Percentiles rank a stretch among this genome's conserved stretches.
phyloP scores from a whole-genome alignment of 2,329 filamentous ascomycete species.

The Cytospora piceicola region DNA sequence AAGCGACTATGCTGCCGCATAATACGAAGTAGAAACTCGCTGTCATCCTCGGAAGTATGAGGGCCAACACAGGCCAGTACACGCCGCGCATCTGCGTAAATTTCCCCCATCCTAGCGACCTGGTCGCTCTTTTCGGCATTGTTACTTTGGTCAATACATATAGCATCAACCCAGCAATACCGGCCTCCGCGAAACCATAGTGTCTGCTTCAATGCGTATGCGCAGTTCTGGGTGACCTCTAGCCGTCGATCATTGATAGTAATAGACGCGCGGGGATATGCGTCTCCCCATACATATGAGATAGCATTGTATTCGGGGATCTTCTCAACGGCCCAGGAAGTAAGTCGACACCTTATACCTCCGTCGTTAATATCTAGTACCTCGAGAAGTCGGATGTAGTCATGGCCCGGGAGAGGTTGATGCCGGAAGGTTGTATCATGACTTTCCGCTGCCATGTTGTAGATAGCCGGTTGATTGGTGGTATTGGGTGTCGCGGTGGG shows the following conservation, averaged over 20 bases:
- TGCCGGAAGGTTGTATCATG: too few species aligned
- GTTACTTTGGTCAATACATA: constrained; percentile 20
- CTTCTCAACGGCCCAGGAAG: too few species aligned
- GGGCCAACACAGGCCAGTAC: constrained; percentile 20
- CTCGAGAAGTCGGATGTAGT: not conserved
- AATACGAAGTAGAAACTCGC: not conserved
- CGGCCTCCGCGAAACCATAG: not conserved
- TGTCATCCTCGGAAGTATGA: constrained; percentile 7
- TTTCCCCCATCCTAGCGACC: constrained; percentile 12
- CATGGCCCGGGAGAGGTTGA: not conserved
- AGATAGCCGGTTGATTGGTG: too few species aligned
- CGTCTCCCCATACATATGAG: too few species aligned
- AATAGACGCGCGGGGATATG: too few species aligned
- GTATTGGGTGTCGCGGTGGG: too few species aligned
- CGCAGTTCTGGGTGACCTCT: constrained; percentile 7
- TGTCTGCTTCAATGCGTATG: constrained; percentile 14
- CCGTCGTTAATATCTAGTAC: not conserved
- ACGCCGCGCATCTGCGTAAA: constrained; percentile 5
- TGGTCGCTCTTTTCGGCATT: constrained; percentile 6
- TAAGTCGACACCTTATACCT: not conserved
- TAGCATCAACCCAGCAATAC: constrained; percentile 15
- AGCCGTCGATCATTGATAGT: not conserved
- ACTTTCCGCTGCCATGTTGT: too few species aligned
- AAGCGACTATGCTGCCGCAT: too few species aligned
- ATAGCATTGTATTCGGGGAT: too few species aligned